A percentile compares a stretch with the other conserved stretches of the same genome.
Evolutionary conservation across 73 alveolate genomes (phyloP).

Genomic region (Stentor roeselii): DNA sequence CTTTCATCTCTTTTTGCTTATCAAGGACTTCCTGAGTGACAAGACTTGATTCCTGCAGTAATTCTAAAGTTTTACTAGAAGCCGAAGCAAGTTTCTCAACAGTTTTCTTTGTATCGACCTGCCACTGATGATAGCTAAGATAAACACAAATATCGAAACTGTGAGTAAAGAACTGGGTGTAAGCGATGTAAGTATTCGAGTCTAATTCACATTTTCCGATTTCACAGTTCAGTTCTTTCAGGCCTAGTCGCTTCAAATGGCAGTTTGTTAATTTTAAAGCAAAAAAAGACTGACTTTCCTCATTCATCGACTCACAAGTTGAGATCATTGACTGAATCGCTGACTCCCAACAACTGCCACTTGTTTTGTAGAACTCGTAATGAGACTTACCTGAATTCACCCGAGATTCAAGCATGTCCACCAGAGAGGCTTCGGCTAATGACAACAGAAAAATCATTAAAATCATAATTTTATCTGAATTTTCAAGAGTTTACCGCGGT

Average conservation of each 20-base stretch:
- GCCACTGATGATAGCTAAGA: background rate
- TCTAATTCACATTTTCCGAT: background rate
- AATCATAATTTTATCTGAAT: too few relatives aligned
- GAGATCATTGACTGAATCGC: background rate
- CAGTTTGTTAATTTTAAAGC: conserved; percentile 12
- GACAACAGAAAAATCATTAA: conserved; percentile 8
- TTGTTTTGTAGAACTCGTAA: background rate
- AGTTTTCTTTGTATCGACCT: background rate
- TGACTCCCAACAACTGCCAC: background rate
- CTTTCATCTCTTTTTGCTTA: background rate
- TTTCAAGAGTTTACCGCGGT: too few relatives aligned
- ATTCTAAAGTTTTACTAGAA: background rate
- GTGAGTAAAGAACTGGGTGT: conserved; percentile 21
- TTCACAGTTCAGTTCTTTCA: background rate
- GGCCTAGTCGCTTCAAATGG: conserved; percentile 14
- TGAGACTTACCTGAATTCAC: background rate
- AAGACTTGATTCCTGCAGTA: background rate
- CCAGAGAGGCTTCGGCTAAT: background rate
- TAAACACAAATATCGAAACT: conserved; percentile 4
- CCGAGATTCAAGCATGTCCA: background rate
- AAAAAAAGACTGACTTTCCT: background rate
- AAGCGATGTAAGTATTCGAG: conserved; percentile 2
- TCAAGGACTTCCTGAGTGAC: too few relatives aligned
- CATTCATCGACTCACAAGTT: background rate
- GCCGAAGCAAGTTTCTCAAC: background rate